phyloP scores from a whole-genome alignment of 345 rosid species.

The Salix purpurea region DNA sequence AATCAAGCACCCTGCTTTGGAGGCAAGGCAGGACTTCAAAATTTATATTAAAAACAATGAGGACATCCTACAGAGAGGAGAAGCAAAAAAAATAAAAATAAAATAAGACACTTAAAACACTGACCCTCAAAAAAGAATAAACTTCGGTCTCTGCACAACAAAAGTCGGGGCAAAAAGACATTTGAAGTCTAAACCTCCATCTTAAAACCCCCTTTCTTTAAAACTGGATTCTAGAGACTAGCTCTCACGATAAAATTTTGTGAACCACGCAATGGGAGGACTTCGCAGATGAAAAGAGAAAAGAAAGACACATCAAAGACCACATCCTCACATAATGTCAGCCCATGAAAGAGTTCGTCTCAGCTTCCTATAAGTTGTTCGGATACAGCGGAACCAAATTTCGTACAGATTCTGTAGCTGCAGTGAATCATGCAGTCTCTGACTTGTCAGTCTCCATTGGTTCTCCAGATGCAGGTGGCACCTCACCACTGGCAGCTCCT shows the following conservation, averaged over 20 bases:
- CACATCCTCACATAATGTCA: conserved; percentile 1
- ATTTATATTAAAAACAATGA: neutral
- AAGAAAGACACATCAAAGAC: neutral
- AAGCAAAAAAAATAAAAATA: neutral
- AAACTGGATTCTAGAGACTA: conserved; percentile 26
- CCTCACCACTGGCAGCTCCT: conserved; percentile 32
- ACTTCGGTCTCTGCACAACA: neutral
- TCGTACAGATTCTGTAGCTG: neutral
- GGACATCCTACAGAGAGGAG: conserved; percentile 3
- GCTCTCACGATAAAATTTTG: conserved; percentile 13
- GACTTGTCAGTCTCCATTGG: conserved; percentile 76
- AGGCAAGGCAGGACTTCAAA: neutral
- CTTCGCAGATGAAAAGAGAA: conserved; percentile 10
- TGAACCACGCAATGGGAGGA: conserved; percentile 5
- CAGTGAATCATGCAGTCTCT: conserved; percentile 30
- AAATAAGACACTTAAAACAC: neutral
- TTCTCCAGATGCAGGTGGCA: conserved; percentile 44
- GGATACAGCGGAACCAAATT: conserved; percentile 17
- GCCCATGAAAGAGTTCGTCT: conserved; percentile 12
- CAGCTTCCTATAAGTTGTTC: conserved; percentile 13
- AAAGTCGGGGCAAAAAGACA: neutral
- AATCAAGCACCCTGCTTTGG: neutral
- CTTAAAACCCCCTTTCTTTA: conserved; percentile 2
- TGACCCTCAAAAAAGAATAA: neutral
- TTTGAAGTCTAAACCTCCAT: neutral